Conservation (phyloP, 495 filamentous ascomycete genomes). For the Aspergillus homomorphus region DNA sequence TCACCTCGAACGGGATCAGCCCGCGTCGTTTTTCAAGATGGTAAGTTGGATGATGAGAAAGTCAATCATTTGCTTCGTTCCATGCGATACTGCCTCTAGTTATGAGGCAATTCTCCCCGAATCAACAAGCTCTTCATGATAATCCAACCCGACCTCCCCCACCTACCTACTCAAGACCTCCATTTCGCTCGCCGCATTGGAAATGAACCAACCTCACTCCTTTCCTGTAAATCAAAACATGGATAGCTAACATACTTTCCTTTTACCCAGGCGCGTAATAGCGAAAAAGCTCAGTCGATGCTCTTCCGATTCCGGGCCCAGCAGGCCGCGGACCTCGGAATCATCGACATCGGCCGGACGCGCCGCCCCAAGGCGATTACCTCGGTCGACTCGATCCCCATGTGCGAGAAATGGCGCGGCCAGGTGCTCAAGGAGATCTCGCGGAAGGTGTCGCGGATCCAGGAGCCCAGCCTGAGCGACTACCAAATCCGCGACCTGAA, state of each 20-base stretch:
- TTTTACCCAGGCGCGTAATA: constrained; percentile 66
- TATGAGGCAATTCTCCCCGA: neutral
- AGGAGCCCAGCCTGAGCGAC: constrained; percentile 82
- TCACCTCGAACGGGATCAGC: constrained; percentile 11
- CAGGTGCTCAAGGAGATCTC: constrained; percentile 97
- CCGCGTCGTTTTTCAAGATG: constrained; percentile 30
- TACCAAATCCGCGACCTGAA: constrained; percentile 97
- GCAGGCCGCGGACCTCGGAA: constrained; percentile 93
- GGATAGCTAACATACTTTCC: constrained; percentile 15
- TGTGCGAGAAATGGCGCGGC: constrained; percentile 96
- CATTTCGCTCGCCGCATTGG: neutral
- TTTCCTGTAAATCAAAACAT: neutral
- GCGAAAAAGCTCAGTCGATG: constrained; percentile 99
- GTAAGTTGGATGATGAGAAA: constrained; percentile 18
- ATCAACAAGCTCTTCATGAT: neutral
- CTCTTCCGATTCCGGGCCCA: constrained; percentile 99
- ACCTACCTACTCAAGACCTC: too few relatives aligned
- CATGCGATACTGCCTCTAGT: neutral
- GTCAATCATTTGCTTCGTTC: neutral
- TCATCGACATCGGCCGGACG: constrained; percentile 88
- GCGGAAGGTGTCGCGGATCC: constrained; percentile 92
- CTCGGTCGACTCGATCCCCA: constrained; percentile 74
- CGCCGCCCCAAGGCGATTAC: constrained; percentile 88
- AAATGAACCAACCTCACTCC: neutral
- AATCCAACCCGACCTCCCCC: too few relatives aligned